These are phyloP conservation scores for Backusella luteola DNA, from an alignment of 192 early-diverging fungal genomes.

Conservation along the genomic window DNA sequence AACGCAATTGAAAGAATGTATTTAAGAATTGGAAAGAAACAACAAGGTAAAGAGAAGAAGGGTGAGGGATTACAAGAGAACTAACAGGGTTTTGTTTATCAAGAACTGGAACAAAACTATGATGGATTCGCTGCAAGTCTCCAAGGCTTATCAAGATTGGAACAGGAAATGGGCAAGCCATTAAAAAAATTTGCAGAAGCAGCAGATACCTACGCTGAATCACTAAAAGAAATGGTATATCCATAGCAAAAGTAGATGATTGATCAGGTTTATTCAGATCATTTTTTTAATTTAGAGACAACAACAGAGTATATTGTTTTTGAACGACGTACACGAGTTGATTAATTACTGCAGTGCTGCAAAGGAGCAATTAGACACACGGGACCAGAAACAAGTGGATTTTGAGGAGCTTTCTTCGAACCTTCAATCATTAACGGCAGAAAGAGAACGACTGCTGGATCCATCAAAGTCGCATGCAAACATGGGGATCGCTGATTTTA, in stretches of 20 bases:
- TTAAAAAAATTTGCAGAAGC: conserved; percentile 72
- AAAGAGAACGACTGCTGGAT: conserved; percentile 66
- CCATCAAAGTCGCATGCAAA: conserved; percentile 25
- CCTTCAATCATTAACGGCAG: conserved; percentile 61
- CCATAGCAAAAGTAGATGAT: neutral
- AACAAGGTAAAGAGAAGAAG: conserved; percentile 45
- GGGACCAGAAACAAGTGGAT: conserved; percentile 96
- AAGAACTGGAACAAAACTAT: conserved; percentile 72
- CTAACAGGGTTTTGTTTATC: neutral
- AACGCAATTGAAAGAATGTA: conserved; percentile 78
- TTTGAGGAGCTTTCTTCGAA: conserved; percentile 83
- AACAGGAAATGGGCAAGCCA: conserved; percentile 75
- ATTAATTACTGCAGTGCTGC: conserved; percentile 71
- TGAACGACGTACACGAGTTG: conserved; percentile 80
- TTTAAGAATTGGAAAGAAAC: conserved; percentile 65
- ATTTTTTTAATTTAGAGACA: conserved; percentile 40
- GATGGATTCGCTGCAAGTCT: conserved; percentile 73
- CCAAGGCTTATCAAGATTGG: conserved; percentile 73
- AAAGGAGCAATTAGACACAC: conserved; percentile 72
- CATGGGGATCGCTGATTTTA: conserved; percentile 62
- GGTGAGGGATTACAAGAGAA: neutral
- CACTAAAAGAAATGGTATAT: conserved; percentile 68
- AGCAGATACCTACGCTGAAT: conserved; percentile 60
- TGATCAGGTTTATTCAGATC: neutral
- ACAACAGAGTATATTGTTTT: conserved; percentile 62